Base-by-base conservation (phyloP, 352 stramenopile genomes). In the Elongisporangium senticosum region DNA sequence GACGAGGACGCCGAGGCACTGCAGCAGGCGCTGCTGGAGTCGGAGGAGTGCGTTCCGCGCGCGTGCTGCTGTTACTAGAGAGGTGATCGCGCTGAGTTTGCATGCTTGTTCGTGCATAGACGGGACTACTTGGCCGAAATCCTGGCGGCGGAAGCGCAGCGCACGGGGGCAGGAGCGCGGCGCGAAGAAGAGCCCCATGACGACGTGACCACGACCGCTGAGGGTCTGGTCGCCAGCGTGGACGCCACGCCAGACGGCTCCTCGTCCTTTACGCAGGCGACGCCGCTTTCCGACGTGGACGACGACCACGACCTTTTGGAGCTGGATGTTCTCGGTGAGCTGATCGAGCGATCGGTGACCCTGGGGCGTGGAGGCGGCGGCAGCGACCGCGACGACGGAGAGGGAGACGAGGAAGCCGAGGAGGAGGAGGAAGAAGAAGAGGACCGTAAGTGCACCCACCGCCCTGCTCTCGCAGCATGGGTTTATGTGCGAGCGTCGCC, bases 1-100 rank as follows among this genome's bases (percentile, higher is more conserved):
- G 79, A 91, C 53, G 82, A 77, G 11, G 82, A 89, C 53, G 81
- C 83, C 60, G 79, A 91, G 62, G 79, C 79, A 49, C 77, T 90
- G 6, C 71, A 88, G 66, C 73, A 69, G 2, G 81, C 79, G 59
- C 67, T 91, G 22, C 64, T 77, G 21, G 77, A 88, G 57, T 88
- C 79, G 7, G 56, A 87, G 26, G 68, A 72, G 81, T 91, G 71
- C 58, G 62, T 64, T 59, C 15, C 33, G 13, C 10, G 51, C 10
- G 51, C n/a, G 22, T 21, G 20, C 51, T 57, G 4, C 48, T 64
- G 15, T 37, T 8, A 23, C 19, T 50, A 8, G 10, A 14, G 61
- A 5, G 5, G 55, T 20, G 13, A 24, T 51, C 47, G 17, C 15
- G 11, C 53, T 17, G 3, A 61, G 11, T 48, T 62, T 2, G 40